Conservation (phyloP, 305 asterid species). For the Striga hermonthica region DNA sequence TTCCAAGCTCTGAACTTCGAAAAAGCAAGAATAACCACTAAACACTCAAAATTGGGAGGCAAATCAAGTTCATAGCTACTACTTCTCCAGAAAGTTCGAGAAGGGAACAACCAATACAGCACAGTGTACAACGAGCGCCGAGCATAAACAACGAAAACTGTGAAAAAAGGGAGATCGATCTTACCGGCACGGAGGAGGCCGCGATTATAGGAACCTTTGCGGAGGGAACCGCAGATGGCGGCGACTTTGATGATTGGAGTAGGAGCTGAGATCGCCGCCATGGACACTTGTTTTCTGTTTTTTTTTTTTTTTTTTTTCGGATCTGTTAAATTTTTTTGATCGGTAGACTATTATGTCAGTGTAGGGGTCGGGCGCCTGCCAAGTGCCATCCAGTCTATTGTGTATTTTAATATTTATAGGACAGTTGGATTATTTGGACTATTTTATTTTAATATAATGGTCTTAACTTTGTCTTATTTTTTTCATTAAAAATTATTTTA, state of each 20-base stretch:
- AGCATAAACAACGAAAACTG: no score
- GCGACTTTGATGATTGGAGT: constrained; percentile 36
- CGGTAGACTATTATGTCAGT: no score
- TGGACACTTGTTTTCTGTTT: not conserved
- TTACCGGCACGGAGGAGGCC: constrained; percentile 78
- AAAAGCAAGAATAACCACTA: not conserved
- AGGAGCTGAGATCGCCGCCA: constrained; percentile 35
- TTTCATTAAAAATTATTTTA: no score
- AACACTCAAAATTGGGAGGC: not conserved
- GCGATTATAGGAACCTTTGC: constrained; percentile 62
- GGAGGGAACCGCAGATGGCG: constrained; percentile 81
- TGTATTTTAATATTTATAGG: no score
- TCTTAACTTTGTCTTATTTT: no score
- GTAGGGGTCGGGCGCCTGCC: no score
- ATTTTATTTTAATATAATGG: no score
- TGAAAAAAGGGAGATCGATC: not conserved
- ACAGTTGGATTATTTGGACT: no score
- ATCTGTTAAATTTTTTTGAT: no score
- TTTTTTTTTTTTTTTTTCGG: no score
- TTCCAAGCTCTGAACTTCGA: not conserved
- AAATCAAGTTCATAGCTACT: no score
- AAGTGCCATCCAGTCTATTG: no score
- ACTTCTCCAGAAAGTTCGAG: not conserved
- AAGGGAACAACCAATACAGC: not conserved
- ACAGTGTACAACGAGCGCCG: not conserved